Evolutionary conservation across 1,139 yeast species (phyloP), one percentile per base, ranked within the genome.

Genomic region (Pichia sp.): DNA sequence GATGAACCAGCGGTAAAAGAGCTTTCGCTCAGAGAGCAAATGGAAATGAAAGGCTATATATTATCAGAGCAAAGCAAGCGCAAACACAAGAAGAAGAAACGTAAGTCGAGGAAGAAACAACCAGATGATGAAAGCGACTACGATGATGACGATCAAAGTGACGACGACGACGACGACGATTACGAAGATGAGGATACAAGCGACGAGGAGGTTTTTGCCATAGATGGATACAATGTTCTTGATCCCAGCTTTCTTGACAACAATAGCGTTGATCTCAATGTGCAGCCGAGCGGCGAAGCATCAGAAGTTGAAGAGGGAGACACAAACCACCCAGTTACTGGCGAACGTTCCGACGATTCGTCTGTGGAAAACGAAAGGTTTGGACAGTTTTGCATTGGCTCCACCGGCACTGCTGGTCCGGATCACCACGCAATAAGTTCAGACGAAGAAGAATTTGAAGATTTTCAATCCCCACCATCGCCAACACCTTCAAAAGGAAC

Each of bases 31-130:
- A 43, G 33, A 26, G 50, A 48, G 23, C 38, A 43, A 35, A n/a
- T 45, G 42, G 49, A 48, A 33, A 40, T 36, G 10, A 44, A 48
- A 4, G 50, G 50, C 9, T 45, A 45, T 32, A 33, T 37, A n/a
- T 39, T 47, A 3, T 36, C 42, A 4, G 36, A 33, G 10, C 10
- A 28, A 4, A 40, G 29, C 16, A 38, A 37, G 29, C 9, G 27
- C 4, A 38, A 42, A 38, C 11, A 28, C 3, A 29, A 16, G 29
- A 32, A 28, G 3, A 37, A 8, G 6, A 34, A 29, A 2, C 9
- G 40, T 11, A 5, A 16, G 8, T 10, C 26, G 29, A 10, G 37
- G 9, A 33, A 36, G 10, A 16, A 33, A 6, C 29, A 32, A 23
- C 16, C 27, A 16, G 36, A 37, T 27, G 39, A 46, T 5, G 39